Percentiles rank a stretch among this genome's conserved stretches.
Conservation (phyloP, 2,329 filamentous ascomycete genomes). For the Fusarium caatingaense region DNA sequence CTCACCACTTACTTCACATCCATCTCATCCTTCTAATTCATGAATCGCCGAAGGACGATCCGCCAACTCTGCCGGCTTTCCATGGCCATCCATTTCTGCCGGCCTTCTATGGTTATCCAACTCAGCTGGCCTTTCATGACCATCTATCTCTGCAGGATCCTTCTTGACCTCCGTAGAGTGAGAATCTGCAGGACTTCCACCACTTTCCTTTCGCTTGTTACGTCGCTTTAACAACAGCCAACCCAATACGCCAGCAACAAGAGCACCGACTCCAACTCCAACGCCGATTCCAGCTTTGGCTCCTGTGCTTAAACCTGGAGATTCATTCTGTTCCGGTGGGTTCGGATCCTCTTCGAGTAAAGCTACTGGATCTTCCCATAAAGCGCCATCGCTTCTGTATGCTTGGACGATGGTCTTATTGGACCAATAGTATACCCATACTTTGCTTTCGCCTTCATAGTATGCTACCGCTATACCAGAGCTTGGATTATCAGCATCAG, state of each 20-base stretch:
- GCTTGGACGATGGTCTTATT: constrained; percentile 11
- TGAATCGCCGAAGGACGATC: not conserved
- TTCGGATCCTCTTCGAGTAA: not conserved
- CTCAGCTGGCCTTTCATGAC: not conserved
- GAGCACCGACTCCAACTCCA: not conserved
- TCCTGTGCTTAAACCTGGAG: not conserved
- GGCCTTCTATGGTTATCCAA: not conserved
- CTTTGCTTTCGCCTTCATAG: not conserved
- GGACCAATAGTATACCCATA: constrained; percentile 15
- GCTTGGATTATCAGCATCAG: not conserved
- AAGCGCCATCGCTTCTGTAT: constrained; percentile 1
- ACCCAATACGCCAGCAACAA: not conserved
- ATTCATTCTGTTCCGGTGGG: not conserved
- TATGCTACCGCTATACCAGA: constrained; percentile 9
- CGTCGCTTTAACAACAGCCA: constrained; percentile 5
- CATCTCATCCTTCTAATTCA: too few species aligned
- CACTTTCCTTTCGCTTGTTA: not conserved
- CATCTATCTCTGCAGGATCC: not conserved
- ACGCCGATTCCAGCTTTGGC: constrained; percentile 1
- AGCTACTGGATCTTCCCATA: not conserved
- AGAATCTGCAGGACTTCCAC: not conserved
- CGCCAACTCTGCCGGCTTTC: not conserved
- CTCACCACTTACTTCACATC: not conserved
- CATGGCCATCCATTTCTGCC: not conserved
- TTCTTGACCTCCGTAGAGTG: not conserved